Percentiles rank a stretch among this genome's conserved stretches.
These are phyloP conservation scores for Nakazawaea siamensis DNA, from an alignment of 805 yeast genomes.

Conservation along the genomic window DNA sequence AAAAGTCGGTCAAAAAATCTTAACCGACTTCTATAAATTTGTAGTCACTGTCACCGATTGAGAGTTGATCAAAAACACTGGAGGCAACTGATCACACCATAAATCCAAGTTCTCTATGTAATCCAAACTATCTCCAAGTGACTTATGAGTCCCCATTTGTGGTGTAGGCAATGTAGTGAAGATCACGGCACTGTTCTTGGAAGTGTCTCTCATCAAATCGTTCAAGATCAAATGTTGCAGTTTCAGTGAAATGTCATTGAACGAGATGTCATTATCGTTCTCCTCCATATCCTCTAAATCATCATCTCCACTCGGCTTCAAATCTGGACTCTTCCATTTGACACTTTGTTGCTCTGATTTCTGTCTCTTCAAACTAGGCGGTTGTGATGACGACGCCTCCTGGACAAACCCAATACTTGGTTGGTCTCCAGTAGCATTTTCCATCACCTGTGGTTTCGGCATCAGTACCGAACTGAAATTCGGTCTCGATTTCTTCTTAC, in stretches of 20 bases:
- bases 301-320: background rate
- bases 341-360: slow-evolving; percentile 4
- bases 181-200: slow-evolving; percentile 59
- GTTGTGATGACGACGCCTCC: slow-evolving; percentile 21
- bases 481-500: slow-evolving; percentile 34
- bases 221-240: slow-evolving; percentile 87
- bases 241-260: slow-evolving; percentile 84
- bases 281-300: background rate
- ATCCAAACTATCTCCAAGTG: slow-evolving; percentile 59
- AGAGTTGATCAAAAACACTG: slow-evolving; percentile 74
- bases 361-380: slow-evolving; percentile 9
- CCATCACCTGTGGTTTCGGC: slow-evolving; percentile 59
- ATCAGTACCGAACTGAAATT: slow-evolving; percentile 65
- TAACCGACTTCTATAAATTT: slow-evolving; percentile 41
- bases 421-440: slow-evolving; percentile 60
- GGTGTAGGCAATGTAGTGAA: slow-evolving; percentile 92
- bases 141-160: slow-evolving; percentile 68
- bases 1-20: too few species aligned
- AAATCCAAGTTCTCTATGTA: slow-evolving; percentile 70
- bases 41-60: slow-evolving; percentile 96
- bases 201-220: slow-evolving; percentile 66
- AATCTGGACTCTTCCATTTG: background rate
- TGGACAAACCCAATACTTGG: slow-evolving; percentile 58
- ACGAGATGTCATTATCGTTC: slow-evolving; percentile 27
- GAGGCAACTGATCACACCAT: slow-evolving; percentile 81